Base-by-base conservation (phyloP, 148 eudicot genomes). In the Chenopodium berlandieri region DNA sequence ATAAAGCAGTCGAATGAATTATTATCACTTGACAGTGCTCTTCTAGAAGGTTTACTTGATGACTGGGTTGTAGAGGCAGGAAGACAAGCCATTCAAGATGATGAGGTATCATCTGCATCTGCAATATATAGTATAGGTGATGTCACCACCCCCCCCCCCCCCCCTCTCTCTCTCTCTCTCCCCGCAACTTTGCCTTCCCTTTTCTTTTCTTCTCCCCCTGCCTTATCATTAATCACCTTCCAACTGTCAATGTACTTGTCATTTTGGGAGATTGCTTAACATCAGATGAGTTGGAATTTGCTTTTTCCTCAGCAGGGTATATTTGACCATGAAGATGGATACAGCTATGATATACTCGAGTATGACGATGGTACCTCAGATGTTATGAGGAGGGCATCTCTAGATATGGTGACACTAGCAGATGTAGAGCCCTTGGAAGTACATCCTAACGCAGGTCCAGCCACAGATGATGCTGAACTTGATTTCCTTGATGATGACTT, bases 41-140 rank as follows among this genome's bases (percentile, higher is more conserved):
- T 90, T 85, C 86, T 88, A 81, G 98, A 95, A 87, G 90, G 88
- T 82, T 79, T 91, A 75, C 84, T 95, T 19, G 84, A 84, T 87
- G 97, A 93, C 74, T 95, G 98, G 98, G 85, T 91, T 70, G 92
- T 83, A 23, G 94, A 93, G 87, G 77, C 90, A 4, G 94, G 87
- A 76, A 93, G 90, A 80, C 88, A 79, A 80, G 83, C 83, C 71
- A 82, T 86, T 52, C 93, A 81, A 76, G 92, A 90, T 84, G 92
- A 94, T 67, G 94, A 95, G 98, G 98, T 93, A 92, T 34, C 54
- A 77, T 64, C 71, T 66, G 44, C 60, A 46, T 81, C 52, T 65
- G n/a, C 65, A 13, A 52, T 60, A 37, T 23, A 58, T 82, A 67
- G n/a, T 75, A n/a, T 56, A 47, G 30, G 22, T 25, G 54, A 37